A percentile compares a stretch with the other conserved stretches of the same genome.
phyloP scores from a whole-genome alignment of 768 basidiomycete species.

The Trametes cinnabarina region DNA sequence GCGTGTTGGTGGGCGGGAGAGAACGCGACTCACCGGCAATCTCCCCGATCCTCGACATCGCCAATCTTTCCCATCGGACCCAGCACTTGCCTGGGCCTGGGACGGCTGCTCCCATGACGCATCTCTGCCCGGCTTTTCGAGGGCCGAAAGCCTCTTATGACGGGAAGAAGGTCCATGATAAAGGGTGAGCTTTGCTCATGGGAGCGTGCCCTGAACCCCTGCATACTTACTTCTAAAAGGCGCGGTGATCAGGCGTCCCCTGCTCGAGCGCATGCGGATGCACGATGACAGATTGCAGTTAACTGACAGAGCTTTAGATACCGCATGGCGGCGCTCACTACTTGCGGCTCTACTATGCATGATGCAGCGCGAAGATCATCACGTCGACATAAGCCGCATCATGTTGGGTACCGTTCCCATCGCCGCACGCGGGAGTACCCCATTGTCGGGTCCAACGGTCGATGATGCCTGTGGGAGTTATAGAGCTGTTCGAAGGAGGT shows the following conservation, averaged over 20 bases:
- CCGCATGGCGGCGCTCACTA: neutral
- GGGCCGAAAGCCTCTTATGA: neutral
- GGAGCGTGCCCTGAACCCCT: neutral
- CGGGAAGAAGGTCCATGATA: neutral
- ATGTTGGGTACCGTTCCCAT: slow-evolving; percentile 3
- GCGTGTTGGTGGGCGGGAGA: too few species aligned
- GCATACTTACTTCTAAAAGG: slow-evolving; percentile 3
- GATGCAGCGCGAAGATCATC: slow-evolving; percentile 7
- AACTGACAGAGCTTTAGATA: too few species aligned
- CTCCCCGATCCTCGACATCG: neutral
- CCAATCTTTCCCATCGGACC: slow-evolving; percentile 5
- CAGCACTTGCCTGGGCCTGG: neutral
- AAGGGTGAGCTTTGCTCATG: neutral
- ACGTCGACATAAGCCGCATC: neutral
- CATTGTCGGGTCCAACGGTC: neutral
- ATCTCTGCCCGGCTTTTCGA: neutral
- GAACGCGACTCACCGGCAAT: neutral
- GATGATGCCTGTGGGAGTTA: neutral
- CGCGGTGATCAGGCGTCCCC: neutral
- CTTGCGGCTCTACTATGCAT: neutral
- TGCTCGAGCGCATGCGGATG: neutral
- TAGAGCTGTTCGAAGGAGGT: neutral
- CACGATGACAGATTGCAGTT: neutral
- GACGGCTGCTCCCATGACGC: slow-evolving; percentile 8
- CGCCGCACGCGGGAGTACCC: neutral